Conservation (phyloP, 148 eudicot genomes). For the Selenicereus undatus region DNA sequence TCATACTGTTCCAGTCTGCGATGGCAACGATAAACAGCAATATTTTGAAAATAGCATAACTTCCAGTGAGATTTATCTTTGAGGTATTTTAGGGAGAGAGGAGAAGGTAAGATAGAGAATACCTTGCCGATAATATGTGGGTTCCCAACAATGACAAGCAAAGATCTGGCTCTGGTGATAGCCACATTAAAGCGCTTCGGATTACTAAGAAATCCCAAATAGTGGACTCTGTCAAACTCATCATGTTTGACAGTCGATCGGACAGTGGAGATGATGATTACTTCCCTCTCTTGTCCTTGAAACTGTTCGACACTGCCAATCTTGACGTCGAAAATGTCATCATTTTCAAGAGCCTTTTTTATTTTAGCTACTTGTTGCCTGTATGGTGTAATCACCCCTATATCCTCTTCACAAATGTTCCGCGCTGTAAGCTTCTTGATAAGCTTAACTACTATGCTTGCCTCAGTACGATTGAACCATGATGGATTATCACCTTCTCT, state of each 20-base stretch:
- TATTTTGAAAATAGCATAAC: background rate
- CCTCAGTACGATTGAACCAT: constrained; percentile 96
- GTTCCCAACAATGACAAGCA: constrained; percentile 82
- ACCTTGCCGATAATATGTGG: constrained; percentile 95
- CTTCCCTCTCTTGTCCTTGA: constrained; percentile 88
- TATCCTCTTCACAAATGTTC: constrained; percentile 45
- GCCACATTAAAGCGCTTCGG: constrained; percentile 93
- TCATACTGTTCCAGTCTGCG: background rate
- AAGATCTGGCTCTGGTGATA: constrained; percentile 83
- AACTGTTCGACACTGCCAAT: constrained; percentile 97
- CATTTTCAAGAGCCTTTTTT: constrained; percentile 51
- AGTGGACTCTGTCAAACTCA: constrained; percentile 61
- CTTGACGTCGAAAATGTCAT: constrained; percentile 39
- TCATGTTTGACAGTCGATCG: constrained; percentile 82
- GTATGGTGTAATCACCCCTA: constrained; percentile 92
- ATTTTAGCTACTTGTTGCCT: constrained; percentile 86
- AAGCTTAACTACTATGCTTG: constrained; percentile 75
- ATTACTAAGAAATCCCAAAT: constrained; percentile 89
- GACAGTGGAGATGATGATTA: constrained; percentile 87
- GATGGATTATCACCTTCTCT: constrained; percentile 95
- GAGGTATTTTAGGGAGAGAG: background rate
- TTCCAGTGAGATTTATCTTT: background rate
- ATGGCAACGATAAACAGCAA: background rate
- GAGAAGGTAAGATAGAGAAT: constrained; percentile 5
- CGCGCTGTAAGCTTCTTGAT: constrained; percentile 39